Percentiles rank a stretch among this genome's conserved stretches.
Conservation (phyloP, 2,329 filamentous ascomycete genomes). For the Parasarocladium wereldwijsianum region DNA sequence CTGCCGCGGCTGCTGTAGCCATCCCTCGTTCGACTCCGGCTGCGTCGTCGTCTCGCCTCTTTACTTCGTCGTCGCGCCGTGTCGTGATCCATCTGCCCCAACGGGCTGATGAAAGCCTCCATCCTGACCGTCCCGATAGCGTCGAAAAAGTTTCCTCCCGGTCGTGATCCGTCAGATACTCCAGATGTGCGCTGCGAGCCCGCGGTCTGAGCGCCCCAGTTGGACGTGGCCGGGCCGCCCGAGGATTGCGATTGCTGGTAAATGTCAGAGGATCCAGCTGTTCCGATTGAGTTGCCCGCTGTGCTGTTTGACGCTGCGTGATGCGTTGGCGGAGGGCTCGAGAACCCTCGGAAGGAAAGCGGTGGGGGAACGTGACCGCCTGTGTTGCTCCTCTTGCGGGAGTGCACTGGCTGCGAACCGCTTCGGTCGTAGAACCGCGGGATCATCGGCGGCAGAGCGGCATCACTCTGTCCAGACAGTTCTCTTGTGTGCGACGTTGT, state of each 20-base stretch:
- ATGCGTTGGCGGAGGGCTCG: conserved; percentile 33
- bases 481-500: conserved; percentile 27
- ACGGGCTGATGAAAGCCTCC: conserved; percentile 80
- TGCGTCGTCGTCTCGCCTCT: conserved; percentile 35
- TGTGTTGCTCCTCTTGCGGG: conserved; percentile 80
- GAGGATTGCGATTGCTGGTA: conserved; percentile 34
- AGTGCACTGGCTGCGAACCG: conserved; percentile 34
- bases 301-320: conserved; percentile 41
- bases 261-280: conserved; percentile 44
- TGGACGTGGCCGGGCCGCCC: conserved; percentile 7
- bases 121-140: conserved; percentile 85
- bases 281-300: conserved; percentile 40
- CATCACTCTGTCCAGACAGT: conserved; percentile 37
- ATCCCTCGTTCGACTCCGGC: conserved; percentile 38
- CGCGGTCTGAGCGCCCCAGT: conserved; percentile 29
- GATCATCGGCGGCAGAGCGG: conserved; percentile 58
- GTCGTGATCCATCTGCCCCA: conserved; percentile 32
- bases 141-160: conserved; percentile 57
- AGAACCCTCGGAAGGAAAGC: conserved; percentile 67
- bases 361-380: conserved; percentile 59
- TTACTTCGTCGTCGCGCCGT: conserved; percentile 38
- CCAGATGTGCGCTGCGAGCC: conserved; percentile 39
- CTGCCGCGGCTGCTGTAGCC: conserved; percentile 29
- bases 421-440: conserved; percentile 52
- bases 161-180: conserved; percentile 34